Conservation (phyloP, 305 asterid species). For the Euphrasia arctica region DNA sequence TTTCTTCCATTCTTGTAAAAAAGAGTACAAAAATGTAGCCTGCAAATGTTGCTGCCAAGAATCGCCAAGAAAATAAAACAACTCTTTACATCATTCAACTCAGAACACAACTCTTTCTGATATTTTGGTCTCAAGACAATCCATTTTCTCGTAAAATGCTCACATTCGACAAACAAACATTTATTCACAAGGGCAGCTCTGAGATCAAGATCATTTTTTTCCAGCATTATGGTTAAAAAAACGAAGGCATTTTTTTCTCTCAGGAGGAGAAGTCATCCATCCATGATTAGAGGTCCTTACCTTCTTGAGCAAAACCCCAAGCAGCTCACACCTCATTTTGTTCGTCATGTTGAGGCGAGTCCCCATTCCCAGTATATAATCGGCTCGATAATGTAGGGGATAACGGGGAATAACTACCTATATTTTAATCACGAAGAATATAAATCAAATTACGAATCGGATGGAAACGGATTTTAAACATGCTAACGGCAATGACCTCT, state of each 20-base stretch:
- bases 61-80: slow-evolving; percentile 3
- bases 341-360: slow-evolving; percentile 37
- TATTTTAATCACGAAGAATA: slow-evolving; percentile 21
- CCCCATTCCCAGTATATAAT: slow-evolving; percentile 58
- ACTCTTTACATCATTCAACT: slow-evolving; percentile 14
- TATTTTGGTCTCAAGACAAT: slow-evolving; percentile 23
- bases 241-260: background rate
- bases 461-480: background rate
- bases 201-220: too few relatives aligned
- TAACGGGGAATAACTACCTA: slow-evolving; percentile 57
- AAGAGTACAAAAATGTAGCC: background rate
- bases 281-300: background rate
- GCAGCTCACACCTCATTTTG: slow-evolving; percentile 38
- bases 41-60: slow-evolving; percentile 13
- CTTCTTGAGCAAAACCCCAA: slow-evolving; percentile 36
- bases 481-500: slow-evolving; percentile 40
- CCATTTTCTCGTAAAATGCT: background rate
- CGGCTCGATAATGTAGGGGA: slow-evolving; percentile 66
- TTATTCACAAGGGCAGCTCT: background rate
- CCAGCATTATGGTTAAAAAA: background rate
- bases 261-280: background rate
- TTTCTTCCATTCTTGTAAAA: background rate
- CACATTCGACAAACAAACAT: background rate
- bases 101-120: slow-evolving; percentile 8
- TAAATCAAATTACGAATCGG: background rate